Evolutionary conservation across 208 protist genomes (phyloP), one percentile per base, ranked within the genome.

Genomic region (Porcisia hertigi): DNA sequence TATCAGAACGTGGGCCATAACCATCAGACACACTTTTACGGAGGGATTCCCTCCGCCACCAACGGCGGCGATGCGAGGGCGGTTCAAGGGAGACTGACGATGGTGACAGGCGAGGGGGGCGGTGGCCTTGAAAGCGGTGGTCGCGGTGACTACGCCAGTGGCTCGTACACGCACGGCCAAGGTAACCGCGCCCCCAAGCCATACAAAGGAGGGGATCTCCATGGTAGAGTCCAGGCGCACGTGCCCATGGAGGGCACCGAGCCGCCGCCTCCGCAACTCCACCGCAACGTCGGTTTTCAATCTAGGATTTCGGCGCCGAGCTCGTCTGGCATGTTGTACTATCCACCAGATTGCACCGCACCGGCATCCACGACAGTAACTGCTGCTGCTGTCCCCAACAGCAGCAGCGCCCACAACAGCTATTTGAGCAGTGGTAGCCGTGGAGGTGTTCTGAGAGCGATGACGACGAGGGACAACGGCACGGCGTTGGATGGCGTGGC

Each of bases 231-330:
- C 39, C 63, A 18, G 23, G 8, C 9, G 41, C 63, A 67, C 39
- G 41, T 47, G 18, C 63, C 63, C 41, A 16, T 30, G 23, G 63
- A 67, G 41, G 63, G 25, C 23, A 30, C 47, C 8, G 23, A 25
- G 23, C 41, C 23, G 9, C 39, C 18, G 6, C 1, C 49, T 67
- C 63, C 23, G 36, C 63, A 67, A 30, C 20, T 43, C 41, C 57
- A 75, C 3, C 57, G 71, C 36, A 65, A 65, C 57, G 57, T 65
- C n/a, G 52, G 11, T 58, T 63, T 64, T 41, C 43, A 41, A 12
- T 12, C 57, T 14, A 20, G 55, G 8, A 65, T 53, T 47, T 9
- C 57, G 30, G 20, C 59, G 12, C 18, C 34, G 54, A 63, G 6
- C 30, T 20, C 47, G 57, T 25, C 45, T 8, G 76, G 54, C 9